Conservation (phyloP, 345 rosid species). For the Brassica incana region DNA sequence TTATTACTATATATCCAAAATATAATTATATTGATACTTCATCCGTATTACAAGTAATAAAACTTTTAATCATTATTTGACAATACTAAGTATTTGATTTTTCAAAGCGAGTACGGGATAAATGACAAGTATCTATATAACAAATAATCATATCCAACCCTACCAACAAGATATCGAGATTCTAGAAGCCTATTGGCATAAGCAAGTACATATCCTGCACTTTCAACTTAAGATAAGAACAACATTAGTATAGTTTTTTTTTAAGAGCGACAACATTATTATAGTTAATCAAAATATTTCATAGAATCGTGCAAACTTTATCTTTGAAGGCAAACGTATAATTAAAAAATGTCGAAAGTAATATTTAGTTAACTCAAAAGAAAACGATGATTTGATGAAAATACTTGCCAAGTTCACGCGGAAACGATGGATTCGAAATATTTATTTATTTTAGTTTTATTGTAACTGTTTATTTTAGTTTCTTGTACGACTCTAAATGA, state of each 20-base stretch:
- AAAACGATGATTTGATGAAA: neutral
- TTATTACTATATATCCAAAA: too few relatives aligned
- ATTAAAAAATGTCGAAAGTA: neutral
- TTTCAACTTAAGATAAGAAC: slow-evolving; percentile 38
- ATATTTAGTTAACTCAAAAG: neutral
- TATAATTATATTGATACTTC: too few relatives aligned
- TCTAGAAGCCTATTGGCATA: neutral
- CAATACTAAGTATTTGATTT: too few relatives aligned
- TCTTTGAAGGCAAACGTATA: neutral
- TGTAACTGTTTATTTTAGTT: neutral
- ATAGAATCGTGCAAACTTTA: slow-evolving; percentile 28
- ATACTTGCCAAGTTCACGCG: slow-evolving; percentile 10
- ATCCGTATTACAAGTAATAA: too few relatives aligned
- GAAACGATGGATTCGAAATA: slow-evolving; percentile 13
- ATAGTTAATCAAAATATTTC: neutral
- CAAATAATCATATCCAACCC: neutral
- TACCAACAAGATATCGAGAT: neutral
- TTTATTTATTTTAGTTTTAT: neutral
- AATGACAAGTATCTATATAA: neutral
- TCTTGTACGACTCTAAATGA: neutral
- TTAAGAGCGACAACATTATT: slow-evolving; percentile 10
- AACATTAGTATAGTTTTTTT: neutral
- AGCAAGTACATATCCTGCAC: slow-evolving; percentile 35
- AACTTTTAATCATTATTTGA: too few relatives aligned
- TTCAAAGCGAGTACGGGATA: too few relatives aligned